Conservation (phyloP, 2,329 filamentous ascomycete genomes). For the Penicillium sp. region DNA sequence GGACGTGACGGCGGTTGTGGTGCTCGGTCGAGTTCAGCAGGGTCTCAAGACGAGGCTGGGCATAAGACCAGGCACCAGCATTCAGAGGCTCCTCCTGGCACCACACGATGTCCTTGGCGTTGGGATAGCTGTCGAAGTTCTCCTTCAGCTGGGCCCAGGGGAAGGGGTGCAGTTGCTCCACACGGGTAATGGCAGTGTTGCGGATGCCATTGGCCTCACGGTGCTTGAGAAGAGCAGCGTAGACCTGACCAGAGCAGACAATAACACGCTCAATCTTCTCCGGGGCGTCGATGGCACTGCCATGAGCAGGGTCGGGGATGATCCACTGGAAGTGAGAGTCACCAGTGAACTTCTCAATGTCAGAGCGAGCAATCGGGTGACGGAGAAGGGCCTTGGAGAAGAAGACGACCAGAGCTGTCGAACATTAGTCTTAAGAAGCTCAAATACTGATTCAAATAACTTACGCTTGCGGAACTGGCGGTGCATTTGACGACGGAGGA, state of each 20-base stretch:
- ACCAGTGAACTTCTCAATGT: slow-evolving; percentile 83
- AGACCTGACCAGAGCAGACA: slow-evolving; percentile 92
- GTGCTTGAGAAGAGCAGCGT: slow-evolving; percentile 82
- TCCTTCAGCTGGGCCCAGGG: slow-evolving; percentile 95
- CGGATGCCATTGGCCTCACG: slow-evolving; percentile 79
- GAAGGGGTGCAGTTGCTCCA: slow-evolving; percentile 98
- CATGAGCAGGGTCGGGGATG: slow-evolving; percentile 82
- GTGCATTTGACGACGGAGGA: slow-evolving; percentile 95
- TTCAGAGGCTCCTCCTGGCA: slow-evolving; percentile 96
- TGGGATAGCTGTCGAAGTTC: slow-evolving; percentile 94
- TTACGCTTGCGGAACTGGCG: slow-evolving; percentile 98
- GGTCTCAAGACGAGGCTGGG: slow-evolving; percentile 96
- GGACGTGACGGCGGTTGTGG: slow-evolving; percentile 88
- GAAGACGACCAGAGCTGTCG: slow-evolving; percentile 81
- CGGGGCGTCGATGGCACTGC: slow-evolving; percentile 65
- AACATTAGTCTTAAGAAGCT: slow-evolving; percentile 11
- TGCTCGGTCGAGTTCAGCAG: slow-evolving; percentile 86
- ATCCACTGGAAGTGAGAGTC: slow-evolving; percentile 96
- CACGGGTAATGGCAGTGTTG: slow-evolving; percentile 86
- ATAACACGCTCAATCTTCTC: slow-evolving; percentile 92
- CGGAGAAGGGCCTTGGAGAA: slow-evolving; percentile 96
- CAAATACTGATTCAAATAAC: slow-evolving; percentile 33
- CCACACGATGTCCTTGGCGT: slow-evolving; percentile 97
- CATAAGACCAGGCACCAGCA: slow-evolving; percentile 92
- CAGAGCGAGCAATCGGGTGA: slow-evolving; percentile 83